Evolutionary conservation across 2,329 filamentous ascomycete species (phyloP).

Genomic region (Botryotinia narcissicola): DNA sequence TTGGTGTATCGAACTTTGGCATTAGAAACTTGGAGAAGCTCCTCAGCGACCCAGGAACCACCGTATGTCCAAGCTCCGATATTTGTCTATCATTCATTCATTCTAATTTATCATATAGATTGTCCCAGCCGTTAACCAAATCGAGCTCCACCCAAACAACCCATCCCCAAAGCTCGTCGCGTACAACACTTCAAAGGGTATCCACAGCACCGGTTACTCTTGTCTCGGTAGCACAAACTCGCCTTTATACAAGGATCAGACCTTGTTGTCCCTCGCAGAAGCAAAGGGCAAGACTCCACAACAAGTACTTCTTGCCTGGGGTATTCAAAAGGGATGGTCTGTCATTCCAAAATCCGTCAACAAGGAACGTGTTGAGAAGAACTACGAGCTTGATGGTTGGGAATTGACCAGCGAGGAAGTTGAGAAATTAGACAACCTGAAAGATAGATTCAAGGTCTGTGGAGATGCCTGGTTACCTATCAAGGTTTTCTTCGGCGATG

Average conservation of each 20-base stretch:
- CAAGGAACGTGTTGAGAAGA: slow-evolving; percentile 68
- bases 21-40: slow-evolving; percentile 78
- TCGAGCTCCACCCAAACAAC: slow-evolving; percentile 78
- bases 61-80: slow-evolving; percentile 44
- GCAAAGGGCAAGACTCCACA: slow-evolving; percentile 66
- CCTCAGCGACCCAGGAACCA: slow-evolving; percentile 62
- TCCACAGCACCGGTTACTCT: slow-evolving; percentile 73
- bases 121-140: slow-evolving; percentile 72
- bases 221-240: slow-evolving; percentile 71
- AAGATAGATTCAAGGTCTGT: slow-evolving; percentile 77
- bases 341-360: slow-evolving; percentile 86
- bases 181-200: slow-evolving; percentile 70
- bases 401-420: slow-evolving; percentile 71
- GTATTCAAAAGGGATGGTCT: slow-evolving; percentile 74
- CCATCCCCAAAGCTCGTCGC: slow-evolving; percentile 75
- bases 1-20: slow-evolving; percentile 84
- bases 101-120: slow-evolving; percentile 40
- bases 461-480: slow-evolving; percentile 70
- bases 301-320: slow-evolving; percentile 79
- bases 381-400: slow-evolving; percentile 75
- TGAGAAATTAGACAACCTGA: slow-evolving; percentile 49
- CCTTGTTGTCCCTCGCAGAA: slow-evolving; percentile 60
- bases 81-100: not conserved
- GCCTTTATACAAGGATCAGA: slow-evolving; percentile 64
- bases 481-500: slow-evolving; percentile 80